Evolutionary conservation across 306 rosid genomes (phyloP), one percentile per base, ranked within the genome.

Genomic region (Sindora glabra): DNA sequence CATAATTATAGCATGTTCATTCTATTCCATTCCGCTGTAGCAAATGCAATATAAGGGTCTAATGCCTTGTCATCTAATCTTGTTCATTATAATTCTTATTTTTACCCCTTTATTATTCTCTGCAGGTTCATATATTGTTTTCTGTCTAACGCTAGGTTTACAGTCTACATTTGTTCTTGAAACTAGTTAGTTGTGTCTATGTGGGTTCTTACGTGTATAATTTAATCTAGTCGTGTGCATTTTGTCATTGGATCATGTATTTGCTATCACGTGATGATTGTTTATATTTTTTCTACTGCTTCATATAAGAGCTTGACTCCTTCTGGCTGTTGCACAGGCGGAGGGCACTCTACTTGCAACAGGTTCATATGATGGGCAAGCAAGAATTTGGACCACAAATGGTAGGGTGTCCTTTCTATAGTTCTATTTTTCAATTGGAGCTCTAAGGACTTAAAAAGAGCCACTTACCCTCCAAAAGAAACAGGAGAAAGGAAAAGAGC

Each of bases 361-460:
- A 22, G 98, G 98, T 75, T 88, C 96, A 1, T 87, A 85, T 47
- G 98, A 91, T 63, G 98, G 98, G 61, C 96, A 91, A 67, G 98
- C 98, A 70, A 81, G 98, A 85, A 79, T 91, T 69, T 91, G 98
- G 98, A 68, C 68, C 47, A 74, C 87, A 13, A 81, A 63, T 72
- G 98, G 96, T 91, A 77, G 54, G 78, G 54, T 59, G 14, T 48
- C 55, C 7, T 56, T 62, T 56, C 27, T 52, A 1, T 51, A 44
- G 16, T 26, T 55, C 10, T 24, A 19, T 59, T 60, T 12, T 52
- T 19, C 19, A 3, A 37, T 53, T 22, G 15, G 17, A 46, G 32
- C 11, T 48, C 25, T 48, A 27, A 45, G 33, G 26, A 48, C 8
- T 42, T 64, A 5, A 62, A 34, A 34, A 1, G 9, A 34, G 11